Percentiles rank a stretch among this genome's conserved stretches.
Conservation (phyloP, 306 rosid species). For the Clitoria ternatea region DNA sequence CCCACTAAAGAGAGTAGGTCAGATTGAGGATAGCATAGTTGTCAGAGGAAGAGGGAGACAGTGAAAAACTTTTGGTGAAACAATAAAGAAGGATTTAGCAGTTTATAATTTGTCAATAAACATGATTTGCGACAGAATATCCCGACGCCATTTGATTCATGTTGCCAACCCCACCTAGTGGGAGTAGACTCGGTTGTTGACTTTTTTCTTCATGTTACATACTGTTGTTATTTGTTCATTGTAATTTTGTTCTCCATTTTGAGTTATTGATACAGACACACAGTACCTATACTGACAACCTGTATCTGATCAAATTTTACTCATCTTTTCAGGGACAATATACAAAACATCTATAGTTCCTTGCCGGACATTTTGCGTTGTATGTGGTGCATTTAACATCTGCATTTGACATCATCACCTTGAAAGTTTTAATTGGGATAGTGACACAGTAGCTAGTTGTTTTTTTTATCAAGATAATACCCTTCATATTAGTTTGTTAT, state of each 20-base stretch:
- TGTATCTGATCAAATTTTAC: constrained; percentile 35
- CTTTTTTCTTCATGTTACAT: constrained; percentile 4
- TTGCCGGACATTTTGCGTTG: constrained; percentile 89
- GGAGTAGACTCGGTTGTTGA: background rate
- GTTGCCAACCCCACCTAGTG: no score
- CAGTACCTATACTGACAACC: background rate
- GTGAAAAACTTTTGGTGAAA: background rate
- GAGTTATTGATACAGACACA: constrained; percentile 3
- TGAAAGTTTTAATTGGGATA: constrained; percentile 15
- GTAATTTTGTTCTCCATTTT: background rate
- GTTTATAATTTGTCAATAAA: background rate
- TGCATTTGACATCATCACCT: constrained; percentile 26
- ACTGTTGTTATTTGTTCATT: background rate
- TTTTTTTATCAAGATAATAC: constrained; percentile 13
- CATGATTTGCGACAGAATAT: background rate
- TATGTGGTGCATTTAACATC: constrained; percentile 48
- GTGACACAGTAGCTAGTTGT: constrained; percentile 5
- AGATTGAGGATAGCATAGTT: background rate
- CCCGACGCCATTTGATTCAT: no score
- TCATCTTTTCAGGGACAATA: constrained; percentile 73
- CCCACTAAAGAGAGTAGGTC: background rate
- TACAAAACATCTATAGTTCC: constrained; percentile 89
- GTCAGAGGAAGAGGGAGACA: background rate
- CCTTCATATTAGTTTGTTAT: constrained; percentile 28
- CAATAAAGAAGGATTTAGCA: background rate